Percentiles rank a stretch among this genome's conserved stretches.
phyloP scores from a whole-genome alignment of 768 basidiomycete genomes.

The Amanita pseudoporphyria region DNA sequence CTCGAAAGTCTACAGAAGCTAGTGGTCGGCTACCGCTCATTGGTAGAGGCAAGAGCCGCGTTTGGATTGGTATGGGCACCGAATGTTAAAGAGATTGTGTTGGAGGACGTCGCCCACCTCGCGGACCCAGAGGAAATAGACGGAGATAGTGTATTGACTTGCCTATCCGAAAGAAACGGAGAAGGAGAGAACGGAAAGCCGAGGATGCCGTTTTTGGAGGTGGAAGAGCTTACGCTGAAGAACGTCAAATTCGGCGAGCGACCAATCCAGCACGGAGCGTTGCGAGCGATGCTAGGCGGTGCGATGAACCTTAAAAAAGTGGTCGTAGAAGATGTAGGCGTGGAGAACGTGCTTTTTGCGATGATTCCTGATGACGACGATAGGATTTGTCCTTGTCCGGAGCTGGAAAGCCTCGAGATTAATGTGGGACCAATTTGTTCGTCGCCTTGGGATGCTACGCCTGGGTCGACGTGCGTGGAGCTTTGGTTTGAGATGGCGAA shows the following conservation, averaged over 20 bases:
- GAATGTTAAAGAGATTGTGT: too few relatives aligned
- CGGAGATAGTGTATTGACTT: slow-evolving; percentile 21
- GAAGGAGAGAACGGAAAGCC: not conserved
- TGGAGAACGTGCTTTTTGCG: too few relatives aligned
- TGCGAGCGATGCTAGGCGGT: not conserved
- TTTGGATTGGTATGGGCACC: too few relatives aligned
- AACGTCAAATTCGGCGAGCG: not conserved
- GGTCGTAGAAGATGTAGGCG: too few relatives aligned
- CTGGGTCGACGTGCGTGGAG: not conserved
- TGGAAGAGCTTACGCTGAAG: not conserved
- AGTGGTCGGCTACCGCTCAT: too few relatives aligned
- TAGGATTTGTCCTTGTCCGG: not conserved
- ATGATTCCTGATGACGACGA: too few relatives aligned
- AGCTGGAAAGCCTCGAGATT: not conserved
- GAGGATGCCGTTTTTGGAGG: not conserved
- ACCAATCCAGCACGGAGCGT: not conserved
- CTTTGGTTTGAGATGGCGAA: too few relatives aligned
- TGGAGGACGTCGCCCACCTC: slow-evolving; percentile 35
- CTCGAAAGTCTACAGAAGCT: too few relatives aligned
- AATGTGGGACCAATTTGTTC: not conserved
- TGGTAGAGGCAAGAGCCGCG: too few relatives aligned
- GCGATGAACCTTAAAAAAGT: not conserved
- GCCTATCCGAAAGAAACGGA: not conserved
- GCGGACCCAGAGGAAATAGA: slow-evolving; percentile 31
- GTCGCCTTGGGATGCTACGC: too few relatives aligned